These are phyloP conservation scores for Graphiopsis chlorocephala DNA, from an alignment of 2,329 filamentous ascomycete genomes.

Conservation along the genomic window DNA sequence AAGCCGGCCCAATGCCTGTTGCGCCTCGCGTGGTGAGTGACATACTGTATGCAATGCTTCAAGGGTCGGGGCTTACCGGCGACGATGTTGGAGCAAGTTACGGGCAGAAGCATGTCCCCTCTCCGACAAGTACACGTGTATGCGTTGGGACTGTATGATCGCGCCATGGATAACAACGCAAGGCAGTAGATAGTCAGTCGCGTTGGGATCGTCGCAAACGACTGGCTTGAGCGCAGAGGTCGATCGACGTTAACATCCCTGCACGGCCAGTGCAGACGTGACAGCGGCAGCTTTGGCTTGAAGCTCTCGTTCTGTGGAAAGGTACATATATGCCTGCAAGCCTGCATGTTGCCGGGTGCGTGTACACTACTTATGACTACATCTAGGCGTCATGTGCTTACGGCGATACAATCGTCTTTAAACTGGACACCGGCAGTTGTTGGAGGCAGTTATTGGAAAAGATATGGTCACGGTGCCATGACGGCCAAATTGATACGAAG, in stretches of 20 bases:
- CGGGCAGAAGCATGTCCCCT: background rate
- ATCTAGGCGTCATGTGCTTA: background rate
- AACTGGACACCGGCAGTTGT: background rate
- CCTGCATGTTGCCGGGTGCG: background rate
- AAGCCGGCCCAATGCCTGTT: slow-evolving; percentile 14
- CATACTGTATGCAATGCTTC: background rate
- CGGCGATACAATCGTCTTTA: background rate
- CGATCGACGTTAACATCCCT: slow-evolving; percentile 31
- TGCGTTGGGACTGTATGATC: background rate
- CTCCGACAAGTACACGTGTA: background rate
- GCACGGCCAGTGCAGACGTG: background rate
- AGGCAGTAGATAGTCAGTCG: background rate
- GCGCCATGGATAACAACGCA: background rate
- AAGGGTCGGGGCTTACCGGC: background rate
- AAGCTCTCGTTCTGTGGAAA: background rate
- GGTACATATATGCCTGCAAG: background rate
- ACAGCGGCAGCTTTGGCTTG: background rate
- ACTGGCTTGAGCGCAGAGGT: slow-evolving; percentile 21
- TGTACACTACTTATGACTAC: background rate
- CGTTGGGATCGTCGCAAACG: slow-evolving; percentile 11
- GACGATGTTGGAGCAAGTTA: background rate
- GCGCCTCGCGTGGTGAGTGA: background rate
- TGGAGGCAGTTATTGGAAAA: background rate
- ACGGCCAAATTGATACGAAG: background rate
- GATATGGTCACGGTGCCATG: background rate